phyloP scores from a whole-genome alignment of 2,329 filamentous ascomycete genomes.

The Alternaria conjuncta region DNA sequence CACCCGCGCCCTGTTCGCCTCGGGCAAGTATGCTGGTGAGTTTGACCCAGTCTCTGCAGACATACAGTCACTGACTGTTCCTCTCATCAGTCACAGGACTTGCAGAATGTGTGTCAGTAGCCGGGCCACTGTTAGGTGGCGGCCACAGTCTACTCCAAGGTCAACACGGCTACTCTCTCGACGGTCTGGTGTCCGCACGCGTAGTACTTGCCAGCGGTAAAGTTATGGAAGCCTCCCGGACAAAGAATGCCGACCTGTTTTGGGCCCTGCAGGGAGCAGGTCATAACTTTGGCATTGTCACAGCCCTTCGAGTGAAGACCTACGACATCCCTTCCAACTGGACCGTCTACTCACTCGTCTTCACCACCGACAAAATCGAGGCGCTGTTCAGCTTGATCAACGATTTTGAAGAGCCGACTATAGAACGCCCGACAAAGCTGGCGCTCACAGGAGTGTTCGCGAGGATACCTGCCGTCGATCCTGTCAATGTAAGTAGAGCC shows the following conservation, averaged over 20 bases:
- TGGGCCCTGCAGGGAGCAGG: conserved; percentile 51
- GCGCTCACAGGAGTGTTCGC: conserved; percentile 15
- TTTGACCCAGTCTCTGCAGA: not conserved
- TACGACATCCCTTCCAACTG: conserved; percentile 16
- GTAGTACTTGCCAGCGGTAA: conserved; percentile 39
- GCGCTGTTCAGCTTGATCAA: conserved; percentile 43
- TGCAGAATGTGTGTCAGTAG: conserved; percentile 54
- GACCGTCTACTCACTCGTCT: conserved; percentile 22
- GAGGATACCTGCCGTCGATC: conserved; percentile 19
- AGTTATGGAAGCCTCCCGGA: conserved; percentile 36
- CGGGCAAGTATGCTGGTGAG: conserved; percentile 42
- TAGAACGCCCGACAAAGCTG: conserved; percentile 11
- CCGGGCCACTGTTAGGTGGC: conserved; percentile 63
- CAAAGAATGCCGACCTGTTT: conserved; percentile 45
- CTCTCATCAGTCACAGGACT: conserved; percentile 22
- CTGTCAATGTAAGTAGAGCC: conserved; percentile 15
- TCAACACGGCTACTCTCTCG: conserved; percentile 48
- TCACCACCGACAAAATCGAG: conserved; percentile 32
- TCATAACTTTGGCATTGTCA: conserved; percentile 48
- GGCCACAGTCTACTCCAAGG: conserved; percentile 63
- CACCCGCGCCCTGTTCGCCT: conserved; percentile 29
- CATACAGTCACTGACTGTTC: not conserved
- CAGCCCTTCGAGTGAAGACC: conserved; percentile 44
- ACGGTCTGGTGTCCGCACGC: conserved; percentile 28
- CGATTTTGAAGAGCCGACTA: conserved; percentile 8